phyloP scores from a whole-genome alignment of 2,329 filamentous ascomycete genomes.

The Clarireedia paspali region DNA sequence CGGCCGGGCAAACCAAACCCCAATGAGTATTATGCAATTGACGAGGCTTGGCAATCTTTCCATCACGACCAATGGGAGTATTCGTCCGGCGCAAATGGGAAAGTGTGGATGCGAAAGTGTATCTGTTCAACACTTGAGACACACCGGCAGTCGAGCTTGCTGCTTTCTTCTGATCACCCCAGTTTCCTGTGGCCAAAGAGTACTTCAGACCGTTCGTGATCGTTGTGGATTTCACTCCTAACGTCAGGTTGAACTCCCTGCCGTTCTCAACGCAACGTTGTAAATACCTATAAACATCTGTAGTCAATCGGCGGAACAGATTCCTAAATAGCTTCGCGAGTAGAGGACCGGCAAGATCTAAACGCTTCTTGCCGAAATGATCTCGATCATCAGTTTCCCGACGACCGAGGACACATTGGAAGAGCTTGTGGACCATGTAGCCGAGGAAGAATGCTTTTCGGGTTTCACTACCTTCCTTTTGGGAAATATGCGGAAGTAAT shows the following conservation, averaged over 20 bases:
- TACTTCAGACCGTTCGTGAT: slow-evolving; percentile 94
- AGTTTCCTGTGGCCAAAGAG: slow-evolving; percentile 94
- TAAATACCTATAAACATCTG: slow-evolving; percentile 84
- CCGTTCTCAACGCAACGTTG: slow-evolving; percentile 86
- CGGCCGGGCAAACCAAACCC: slow-evolving; percentile 93
- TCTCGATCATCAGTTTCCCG: slow-evolving; percentile 95
- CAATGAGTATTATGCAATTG: slow-evolving; percentile 98
- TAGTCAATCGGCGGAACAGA: slow-evolving; percentile 83
- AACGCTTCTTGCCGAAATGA: slow-evolving; percentile 97
- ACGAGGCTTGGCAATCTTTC: slow-evolving; percentile 94
- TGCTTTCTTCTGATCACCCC: slow-evolving; percentile 99
- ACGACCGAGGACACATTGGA: slow-evolving; percentile 87
- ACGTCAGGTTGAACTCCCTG: slow-evolving; percentile 80
- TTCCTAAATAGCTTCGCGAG: slow-evolving; percentile 94
- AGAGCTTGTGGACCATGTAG: slow-evolving; percentile 95
- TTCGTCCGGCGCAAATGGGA: slow-evolving; percentile 97
- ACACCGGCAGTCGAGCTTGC: slow-evolving; percentile 92
- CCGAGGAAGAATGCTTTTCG: slow-evolving; percentile 96
- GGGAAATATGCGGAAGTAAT: slow-evolving; percentile 91
- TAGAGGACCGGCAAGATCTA: slow-evolving; percentile 89
- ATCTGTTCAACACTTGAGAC: slow-evolving; percentile 94
- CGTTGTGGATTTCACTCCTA: slow-evolving; percentile 85
- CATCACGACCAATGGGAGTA: slow-evolving; percentile 94
- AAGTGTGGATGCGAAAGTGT: slow-evolving; percentile 92
- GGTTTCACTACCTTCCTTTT: slow-evolving; percentile 89